phyloP scores from a whole-genome alignment of 2,329 filamentous ascomycete species.

The Paecilomyces sp. region DNA sequence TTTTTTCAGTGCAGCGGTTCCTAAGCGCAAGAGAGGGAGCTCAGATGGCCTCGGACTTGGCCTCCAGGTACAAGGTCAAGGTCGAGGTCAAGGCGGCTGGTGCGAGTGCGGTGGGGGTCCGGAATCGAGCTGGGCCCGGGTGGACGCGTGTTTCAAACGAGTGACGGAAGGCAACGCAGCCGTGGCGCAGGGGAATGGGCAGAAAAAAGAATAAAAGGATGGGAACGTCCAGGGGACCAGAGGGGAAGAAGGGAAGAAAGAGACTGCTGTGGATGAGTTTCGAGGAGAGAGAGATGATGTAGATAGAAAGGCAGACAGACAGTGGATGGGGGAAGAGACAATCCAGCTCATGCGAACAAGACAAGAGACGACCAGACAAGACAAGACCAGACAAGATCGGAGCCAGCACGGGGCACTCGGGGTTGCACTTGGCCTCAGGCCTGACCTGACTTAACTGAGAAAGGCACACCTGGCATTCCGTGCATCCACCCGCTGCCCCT shows the following conservation, averaged over 20 bases:
- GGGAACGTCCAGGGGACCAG: conserved; percentile 2
- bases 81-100: neutral
- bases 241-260: neutral
- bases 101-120: conserved; percentile 3
- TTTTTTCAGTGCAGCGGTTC: neutral
- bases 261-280: neutral
- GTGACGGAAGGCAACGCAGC: conserved; percentile 3
- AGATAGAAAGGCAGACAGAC: conserved; percentile 7
- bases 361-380: neutral
- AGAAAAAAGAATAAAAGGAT: neutral
- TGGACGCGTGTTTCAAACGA: conserved; percentile 11
- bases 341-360: conserved; percentile 2
- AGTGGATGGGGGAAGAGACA: conserved; percentile 6
- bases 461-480: conserved; percentile 2
- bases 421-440: neutral
- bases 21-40: neutral
- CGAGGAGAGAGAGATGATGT: conserved; percentile 1
- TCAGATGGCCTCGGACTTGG: neutral
- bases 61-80: neutral
- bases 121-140: conserved; percentile 2
- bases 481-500: neutral
- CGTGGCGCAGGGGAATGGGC: neutral
- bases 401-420: neutral
- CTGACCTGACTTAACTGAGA: neutral
- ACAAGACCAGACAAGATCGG: neutral